A percentile compares a stretch with the other conserved stretches of the same genome.
Conservation (phyloP, 23 red algal species). For the Pyropia yezoensis region DNA sequence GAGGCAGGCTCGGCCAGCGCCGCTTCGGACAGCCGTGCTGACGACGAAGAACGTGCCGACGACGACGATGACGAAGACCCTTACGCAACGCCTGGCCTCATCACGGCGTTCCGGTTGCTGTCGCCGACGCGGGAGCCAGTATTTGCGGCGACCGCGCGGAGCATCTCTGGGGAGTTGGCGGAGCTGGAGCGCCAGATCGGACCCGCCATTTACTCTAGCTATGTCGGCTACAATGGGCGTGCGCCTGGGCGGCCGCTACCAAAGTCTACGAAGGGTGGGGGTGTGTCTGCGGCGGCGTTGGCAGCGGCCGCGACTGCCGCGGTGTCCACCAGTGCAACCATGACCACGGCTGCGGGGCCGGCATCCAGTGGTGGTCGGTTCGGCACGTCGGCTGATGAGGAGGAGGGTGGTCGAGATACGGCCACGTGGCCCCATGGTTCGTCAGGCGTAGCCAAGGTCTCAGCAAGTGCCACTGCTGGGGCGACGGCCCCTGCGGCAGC, state of each 20-base stretch:
- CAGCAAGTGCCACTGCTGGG: too few species aligned
- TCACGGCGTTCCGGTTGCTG: conserved; percentile 63
- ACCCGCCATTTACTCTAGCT: conserved; percentile 54
- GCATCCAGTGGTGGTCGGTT: too few species aligned
- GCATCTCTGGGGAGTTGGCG: conserved; percentile 37
- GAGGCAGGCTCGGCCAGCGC: background rate
- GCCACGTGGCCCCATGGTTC: too few species aligned
- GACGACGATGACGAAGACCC: conserved; percentile 15
- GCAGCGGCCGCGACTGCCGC: too few species aligned
- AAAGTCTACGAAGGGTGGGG: too few species aligned
- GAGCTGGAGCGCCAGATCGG: conserved; percentile 72
- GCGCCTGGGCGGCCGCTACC: conserved; percentile 12
- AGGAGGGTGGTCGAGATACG: too few species aligned
- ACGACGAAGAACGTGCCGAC: conserved; percentile 1
- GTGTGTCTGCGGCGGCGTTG: too few species aligned
- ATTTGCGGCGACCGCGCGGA: conserved; percentile 41
- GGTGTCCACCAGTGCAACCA: too few species aligned
- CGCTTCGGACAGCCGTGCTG: background rate
- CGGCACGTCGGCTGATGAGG: too few species aligned
- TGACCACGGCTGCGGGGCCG: too few species aligned
- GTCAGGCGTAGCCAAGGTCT: too few species aligned
- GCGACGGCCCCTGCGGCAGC: background rate
- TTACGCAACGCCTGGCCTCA: conserved; percentile 61
- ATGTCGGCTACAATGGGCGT: conserved; percentile 64
- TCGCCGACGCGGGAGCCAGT: conserved; percentile 61